Conservation (phyloP, 176 grass and related monocot genomes). For the Chrysopogon serrulatus region DNA sequence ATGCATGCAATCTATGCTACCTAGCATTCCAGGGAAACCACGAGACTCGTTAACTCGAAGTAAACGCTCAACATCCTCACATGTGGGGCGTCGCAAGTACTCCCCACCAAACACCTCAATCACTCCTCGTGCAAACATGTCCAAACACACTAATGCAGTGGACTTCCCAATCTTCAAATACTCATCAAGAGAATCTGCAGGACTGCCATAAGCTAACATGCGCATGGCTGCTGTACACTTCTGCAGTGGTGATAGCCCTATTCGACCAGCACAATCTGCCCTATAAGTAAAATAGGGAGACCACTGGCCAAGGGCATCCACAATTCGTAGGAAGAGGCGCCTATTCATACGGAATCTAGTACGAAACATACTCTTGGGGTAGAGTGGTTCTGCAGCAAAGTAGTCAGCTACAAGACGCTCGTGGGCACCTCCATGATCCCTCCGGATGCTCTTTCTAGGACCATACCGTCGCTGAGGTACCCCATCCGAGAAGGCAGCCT, state of each 20-base stretch:
- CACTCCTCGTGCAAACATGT: neutral
- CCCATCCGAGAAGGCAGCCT: neutral
- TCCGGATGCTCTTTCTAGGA: neutral
- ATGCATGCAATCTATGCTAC: neutral
- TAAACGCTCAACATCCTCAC: neutral
- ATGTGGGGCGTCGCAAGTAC: neutral
- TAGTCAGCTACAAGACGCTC: neutral
- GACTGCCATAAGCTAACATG: neutral
- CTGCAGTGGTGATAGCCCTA: neutral
- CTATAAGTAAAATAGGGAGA: neutral
- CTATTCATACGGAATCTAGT: neutral
- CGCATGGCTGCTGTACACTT: neutral
- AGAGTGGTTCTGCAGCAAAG: neutral
- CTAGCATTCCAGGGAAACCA: neutral
- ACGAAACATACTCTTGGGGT: neutral
- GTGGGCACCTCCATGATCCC: neutral
- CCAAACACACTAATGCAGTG: neutral
- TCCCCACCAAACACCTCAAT: neutral
- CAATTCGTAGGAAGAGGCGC: neutral
- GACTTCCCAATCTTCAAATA: neutral
- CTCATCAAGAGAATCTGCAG: neutral
- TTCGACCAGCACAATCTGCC: neutral
- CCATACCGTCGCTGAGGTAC: neutral
- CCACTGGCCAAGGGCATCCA: neutral
- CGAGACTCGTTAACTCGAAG: neutral